phyloP scores from a whole-genome alignment of 208 protist species.

The Trypanosoma cruzi region DNA sequence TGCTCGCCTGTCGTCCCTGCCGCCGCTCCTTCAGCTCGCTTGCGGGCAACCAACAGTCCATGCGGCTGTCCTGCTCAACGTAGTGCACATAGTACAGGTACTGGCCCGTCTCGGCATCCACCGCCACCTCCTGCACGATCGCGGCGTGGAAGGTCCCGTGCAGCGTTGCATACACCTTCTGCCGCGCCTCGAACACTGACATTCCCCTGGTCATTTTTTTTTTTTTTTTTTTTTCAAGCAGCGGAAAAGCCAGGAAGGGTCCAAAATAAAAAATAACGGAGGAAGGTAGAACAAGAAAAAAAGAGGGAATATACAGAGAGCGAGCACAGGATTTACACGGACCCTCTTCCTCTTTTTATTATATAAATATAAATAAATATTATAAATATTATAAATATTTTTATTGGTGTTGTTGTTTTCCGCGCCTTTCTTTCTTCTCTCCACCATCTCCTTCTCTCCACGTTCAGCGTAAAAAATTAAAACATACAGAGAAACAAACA shows the following conservation, averaged over 20 bases:
- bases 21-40: slow-evolving; percentile 69
- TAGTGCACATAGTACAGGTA: slow-evolving; percentile 90
- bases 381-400: too few relatives aligned
- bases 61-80: slow-evolving; percentile 86
- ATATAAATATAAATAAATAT: too few relatives aligned
- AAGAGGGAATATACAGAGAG: background rate
- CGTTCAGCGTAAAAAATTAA: too few relatives aligned
- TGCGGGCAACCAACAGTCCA: slow-evolving; percentile 88
- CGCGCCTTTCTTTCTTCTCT: too few relatives aligned
- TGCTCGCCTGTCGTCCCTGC: slow-evolving; percentile 49
- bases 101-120: slow-evolving; percentile 46
- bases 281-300: background rate
- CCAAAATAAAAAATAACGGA: too few relatives aligned
- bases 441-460: too few relatives aligned
- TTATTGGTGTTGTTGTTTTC: too few relatives aligned
- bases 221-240: background rate
- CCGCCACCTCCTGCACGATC: slow-evolving; percentile 71
- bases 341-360: too few relatives aligned
- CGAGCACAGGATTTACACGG: too few relatives aligned
- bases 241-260: too few relatives aligned
- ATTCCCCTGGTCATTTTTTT: slow-evolving; percentile 1
- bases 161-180: slow-evolving; percentile 86
- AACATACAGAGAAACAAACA: too few relatives aligned
- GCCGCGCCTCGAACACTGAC: slow-evolving; percentile 65
- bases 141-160: slow-evolving; percentile 79